Evolutionary conservation across 2,329 filamentous ascomycete genomes (phyloP).

Genomic region (Teratosphaeria viscida): DNA sequence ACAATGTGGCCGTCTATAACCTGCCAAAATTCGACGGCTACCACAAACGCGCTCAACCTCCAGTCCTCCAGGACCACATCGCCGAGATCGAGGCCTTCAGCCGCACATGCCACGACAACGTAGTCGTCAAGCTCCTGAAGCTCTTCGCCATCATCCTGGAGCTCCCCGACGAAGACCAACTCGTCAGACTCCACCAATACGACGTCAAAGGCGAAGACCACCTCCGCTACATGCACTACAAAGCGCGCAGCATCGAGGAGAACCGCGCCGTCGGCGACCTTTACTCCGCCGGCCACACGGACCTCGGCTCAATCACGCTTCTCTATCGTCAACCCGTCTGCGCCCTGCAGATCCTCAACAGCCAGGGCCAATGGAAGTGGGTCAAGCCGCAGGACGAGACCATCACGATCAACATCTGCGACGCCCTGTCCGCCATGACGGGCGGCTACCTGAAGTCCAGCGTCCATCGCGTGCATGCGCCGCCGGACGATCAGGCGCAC

Average conservation of each 20-base stretch:
- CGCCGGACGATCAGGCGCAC: conserved; percentile 38
- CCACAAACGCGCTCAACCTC: conserved; percentile 16
- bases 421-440: conserved; percentile 30
- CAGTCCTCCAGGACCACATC: conserved; percentile 36
- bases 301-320: conserved; percentile 27
- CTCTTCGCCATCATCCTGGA: conserved; percentile 53
- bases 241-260: conserved; percentile 18
- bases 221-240: conserved; percentile 21
- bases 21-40: conserved; percentile 38
- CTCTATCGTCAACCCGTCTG: conserved; percentile 34
- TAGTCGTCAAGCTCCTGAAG: conserved; percentile 47
- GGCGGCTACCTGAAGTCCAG: conserved; percentile 38
- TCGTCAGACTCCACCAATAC: conserved; percentile 48
- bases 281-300: conserved; percentile 29
- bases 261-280: conserved; percentile 20
- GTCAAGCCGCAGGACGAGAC: conserved; percentile 30
- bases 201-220: conserved; percentile 34
- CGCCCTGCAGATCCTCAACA: conserved; percentile 28
- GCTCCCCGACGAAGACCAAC: conserved; percentile 44
- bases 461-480: conserved; percentile 41
- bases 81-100: conserved; percentile 48
- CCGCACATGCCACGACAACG: conserved; percentile 41
- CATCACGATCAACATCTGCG: conserved; percentile 33
- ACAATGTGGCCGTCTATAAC: conserved; percentile 5
- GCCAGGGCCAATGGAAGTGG: conserved; percentile 33